These are phyloP conservation scores for Calocera viscosa DNA, from an alignment of 768 basidiomycete species.

Conservation along the genomic window DNA sequence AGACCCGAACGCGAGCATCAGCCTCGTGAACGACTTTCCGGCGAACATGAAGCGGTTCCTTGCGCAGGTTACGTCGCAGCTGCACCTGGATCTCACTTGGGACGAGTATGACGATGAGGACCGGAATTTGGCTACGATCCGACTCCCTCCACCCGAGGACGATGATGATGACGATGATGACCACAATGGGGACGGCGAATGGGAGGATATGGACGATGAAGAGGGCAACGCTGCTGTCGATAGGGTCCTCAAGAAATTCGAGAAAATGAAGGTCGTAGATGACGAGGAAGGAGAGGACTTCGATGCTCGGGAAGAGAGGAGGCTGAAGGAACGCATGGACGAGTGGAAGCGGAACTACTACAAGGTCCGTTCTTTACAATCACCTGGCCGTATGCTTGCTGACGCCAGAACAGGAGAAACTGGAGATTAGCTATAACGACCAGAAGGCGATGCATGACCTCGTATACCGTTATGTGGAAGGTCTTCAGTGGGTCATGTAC, in stretches of 20 bases:
- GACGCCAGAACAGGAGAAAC: slow-evolving; percentile 50
- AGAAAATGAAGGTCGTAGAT: slow-evolving; percentile 63
- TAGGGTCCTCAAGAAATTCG: slow-evolving; percentile 77
- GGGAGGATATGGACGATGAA: slow-evolving; percentile 49
- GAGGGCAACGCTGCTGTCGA: slow-evolving; percentile 64
- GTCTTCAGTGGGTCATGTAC: slow-evolving; percentile 97
- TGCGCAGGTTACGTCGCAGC: slow-evolving; percentile 54
- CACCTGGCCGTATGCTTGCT: slow-evolving; percentile 11
- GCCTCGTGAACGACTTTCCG: slow-evolving; percentile 66
- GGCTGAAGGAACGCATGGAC: slow-evolving; percentile 69
- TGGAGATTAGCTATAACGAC: slow-evolving; percentile 65
- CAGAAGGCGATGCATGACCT: slow-evolving; percentile 53
- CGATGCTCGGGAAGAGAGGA: slow-evolving; percentile 63
- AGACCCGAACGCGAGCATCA: slow-evolving; percentile 31
- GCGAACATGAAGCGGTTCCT: slow-evolving; percentile 75
- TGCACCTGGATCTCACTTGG: slow-evolving; percentile 75
- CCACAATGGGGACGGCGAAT: slow-evolving; percentile 26
- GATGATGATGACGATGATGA: slow-evolving; percentile 22
- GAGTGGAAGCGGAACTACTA: slow-evolving; percentile 91
- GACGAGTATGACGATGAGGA: slow-evolving; percentile 85
- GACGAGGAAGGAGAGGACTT: slow-evolving; percentile 49
- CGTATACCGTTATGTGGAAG: slow-evolving; percentile 74
- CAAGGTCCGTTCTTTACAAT: slow-evolving; percentile 38
- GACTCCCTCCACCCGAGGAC: slow-evolving; percentile 39
- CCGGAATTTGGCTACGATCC: slow-evolving; percentile 58